Conservation (phyloP, 768 basidiomycete genomes). For the Russula ochroleuca region DNA sequence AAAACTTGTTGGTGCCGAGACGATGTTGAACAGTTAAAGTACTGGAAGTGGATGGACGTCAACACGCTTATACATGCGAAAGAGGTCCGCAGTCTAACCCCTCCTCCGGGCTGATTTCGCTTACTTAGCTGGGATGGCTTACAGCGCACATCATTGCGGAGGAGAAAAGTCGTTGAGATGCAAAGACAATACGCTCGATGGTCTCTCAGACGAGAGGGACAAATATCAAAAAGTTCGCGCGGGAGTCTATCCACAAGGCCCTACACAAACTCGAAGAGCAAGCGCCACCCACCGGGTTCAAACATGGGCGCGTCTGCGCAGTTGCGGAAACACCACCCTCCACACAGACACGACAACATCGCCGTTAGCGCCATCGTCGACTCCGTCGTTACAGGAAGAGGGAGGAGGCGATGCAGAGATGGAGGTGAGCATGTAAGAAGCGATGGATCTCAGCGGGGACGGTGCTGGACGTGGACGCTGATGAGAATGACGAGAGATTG, state of each 20-base stretch:
- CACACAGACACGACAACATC: background rate
- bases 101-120: background rate
- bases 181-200: slow-evolving; percentile 64
- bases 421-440: slow-evolving; percentile 31
- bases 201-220: slow-evolving; percentile 83
- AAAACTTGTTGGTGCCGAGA: slow-evolving; percentile 79
- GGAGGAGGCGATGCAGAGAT: slow-evolving; percentile 31
- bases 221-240: too few species aligned
- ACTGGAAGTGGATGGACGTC: slow-evolving; percentile 64
- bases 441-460: too few species aligned
- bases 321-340: too few species aligned
- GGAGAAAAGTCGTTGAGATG: slow-evolving; percentile 83
- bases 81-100: slow-evolving; percentile 55
- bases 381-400: background rate
- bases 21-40: slow-evolving; percentile 92
- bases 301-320: too few species aligned
- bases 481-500: slow-evolving; percentile 28
- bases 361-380: background rate
- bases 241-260: too few species aligned
- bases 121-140: background rate
- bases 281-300: background rate
- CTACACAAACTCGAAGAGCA: too few species aligned
- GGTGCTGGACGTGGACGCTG: slow-evolving; percentile 23
- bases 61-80: slow-evolving; percentile 90
- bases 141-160: slow-evolving; percentile 84